phyloP scores from a whole-genome alignment of 768 basidiomycete species.

The Tephrocybe rancida region DNA sequence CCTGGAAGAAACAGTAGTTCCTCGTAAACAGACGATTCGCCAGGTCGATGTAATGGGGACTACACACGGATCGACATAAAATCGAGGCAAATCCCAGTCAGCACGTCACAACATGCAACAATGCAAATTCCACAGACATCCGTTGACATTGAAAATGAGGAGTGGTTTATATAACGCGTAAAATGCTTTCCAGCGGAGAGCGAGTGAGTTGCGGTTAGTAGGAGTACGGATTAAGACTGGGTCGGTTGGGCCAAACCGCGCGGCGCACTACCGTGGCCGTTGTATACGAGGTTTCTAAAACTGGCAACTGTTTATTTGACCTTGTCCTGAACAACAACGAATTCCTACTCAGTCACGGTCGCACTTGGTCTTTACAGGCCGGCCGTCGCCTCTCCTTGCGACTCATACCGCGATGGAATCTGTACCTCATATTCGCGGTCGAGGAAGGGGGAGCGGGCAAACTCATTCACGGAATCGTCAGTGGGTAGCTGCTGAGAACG shows the following conservation, averaged over 20 bases:
- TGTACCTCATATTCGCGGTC: conserved; percentile 15
- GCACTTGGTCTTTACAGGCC: too few species aligned
- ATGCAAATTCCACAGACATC: conserved; percentile 27
- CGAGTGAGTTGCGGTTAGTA: too few species aligned
- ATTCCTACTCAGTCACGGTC: background rate
- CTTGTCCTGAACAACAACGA: conserved; percentile 4
- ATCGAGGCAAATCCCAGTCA: conserved; percentile 40
- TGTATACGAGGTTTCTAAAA: too few species aligned
- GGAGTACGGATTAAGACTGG: too few species aligned
- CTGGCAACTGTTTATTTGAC: conserved; percentile 8
- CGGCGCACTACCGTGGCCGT: too few species aligned
- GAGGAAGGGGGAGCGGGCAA: conserved; percentile 24
- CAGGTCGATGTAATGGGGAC: background rate
- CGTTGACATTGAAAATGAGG: conserved; percentile 26
- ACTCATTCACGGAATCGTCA: conserved; percentile 57
- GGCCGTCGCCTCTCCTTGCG: background rate
- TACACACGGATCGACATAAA: conserved; percentile 39
- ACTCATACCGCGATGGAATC: conserved; percentile 21
- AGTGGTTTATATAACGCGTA: background rate
- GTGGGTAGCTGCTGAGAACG: conserved; percentile 54
- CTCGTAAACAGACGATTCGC: background rate
- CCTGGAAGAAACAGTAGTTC: conserved; percentile 21
- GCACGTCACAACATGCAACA: conserved; percentile 34
- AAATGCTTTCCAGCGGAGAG: too few species aligned
- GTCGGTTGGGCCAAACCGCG: too few species aligned